These are phyloP conservation scores for Beauveria sp. DNA, from an alignment of 2,329 filamentous ascomycete genomes.

Conservation along the genomic window DNA sequence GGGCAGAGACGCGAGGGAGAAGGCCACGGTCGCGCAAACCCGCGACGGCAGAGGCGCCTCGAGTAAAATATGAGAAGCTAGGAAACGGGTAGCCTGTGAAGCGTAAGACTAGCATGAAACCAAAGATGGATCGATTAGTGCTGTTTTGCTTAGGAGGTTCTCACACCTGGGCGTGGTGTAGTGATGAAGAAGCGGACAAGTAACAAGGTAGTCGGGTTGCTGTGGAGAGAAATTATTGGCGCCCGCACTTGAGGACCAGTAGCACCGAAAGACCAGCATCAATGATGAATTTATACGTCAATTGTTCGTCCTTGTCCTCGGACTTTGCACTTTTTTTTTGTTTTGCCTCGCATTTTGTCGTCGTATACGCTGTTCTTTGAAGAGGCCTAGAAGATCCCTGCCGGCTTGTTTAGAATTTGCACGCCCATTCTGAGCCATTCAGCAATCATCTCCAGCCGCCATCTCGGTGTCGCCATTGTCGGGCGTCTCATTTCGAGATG, in stretches of 20 bases:
- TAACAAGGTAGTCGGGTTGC: neutral
- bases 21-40: too few species aligned
- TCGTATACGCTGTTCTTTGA: neutral
- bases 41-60: too few species aligned
- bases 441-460: neutral
- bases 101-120: conserved; percentile 1
- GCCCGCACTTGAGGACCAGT: neutral
- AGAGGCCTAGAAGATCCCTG: neutral
- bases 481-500: too few species aligned
- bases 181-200: neutral
- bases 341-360: too few species aligned
- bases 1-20: too few species aligned
- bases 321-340: too few species aligned
- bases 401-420: neutral
- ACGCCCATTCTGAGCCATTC: neutral
- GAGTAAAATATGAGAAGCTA: neutral
- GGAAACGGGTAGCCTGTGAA: neutral
- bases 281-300: neutral
- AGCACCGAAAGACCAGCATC: neutral
- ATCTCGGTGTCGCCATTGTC: neutral
- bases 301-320: neutral
- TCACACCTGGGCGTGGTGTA: neutral
- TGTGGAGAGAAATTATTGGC: neutral
- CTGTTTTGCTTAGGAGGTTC: neutral
- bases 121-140: neutral